Conservation (phyloP, 495 filamentous ascomycete species). For the Penicillium bovifimosum region DNA sequence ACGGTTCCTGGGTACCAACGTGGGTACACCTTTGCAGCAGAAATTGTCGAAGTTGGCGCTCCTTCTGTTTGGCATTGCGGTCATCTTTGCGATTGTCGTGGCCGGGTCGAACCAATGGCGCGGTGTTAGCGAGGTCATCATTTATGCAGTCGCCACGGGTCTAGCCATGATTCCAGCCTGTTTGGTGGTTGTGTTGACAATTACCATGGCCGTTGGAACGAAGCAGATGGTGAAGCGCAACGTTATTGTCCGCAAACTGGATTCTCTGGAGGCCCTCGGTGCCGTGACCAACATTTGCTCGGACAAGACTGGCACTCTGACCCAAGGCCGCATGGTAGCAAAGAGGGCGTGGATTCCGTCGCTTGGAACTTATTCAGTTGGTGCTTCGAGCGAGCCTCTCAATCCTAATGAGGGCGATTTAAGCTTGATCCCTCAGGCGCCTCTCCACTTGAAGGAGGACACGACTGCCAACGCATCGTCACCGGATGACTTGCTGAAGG, state of each 20-base stretch:
- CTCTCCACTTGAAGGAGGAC: conserved; percentile 29
- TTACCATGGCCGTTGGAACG: conserved; percentile 68
- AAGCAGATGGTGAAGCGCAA: conserved; percentile 66
- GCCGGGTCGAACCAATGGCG: conserved; percentile 57
- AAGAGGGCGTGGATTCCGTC: conserved; percentile 75
- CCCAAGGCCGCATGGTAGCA: conserved; percentile 73
- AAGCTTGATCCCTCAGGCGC: conserved; percentile 32
- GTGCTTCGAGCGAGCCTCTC: conserved; percentile 48
- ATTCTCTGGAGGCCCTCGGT: conserved; percentile 62
- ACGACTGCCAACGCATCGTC: conserved; percentile 8
- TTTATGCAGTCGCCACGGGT: conserved; percentile 68
- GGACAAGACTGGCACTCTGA: conserved; percentile 68
- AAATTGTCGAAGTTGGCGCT: conserved; percentile 67
- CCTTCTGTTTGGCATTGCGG: conserved; percentile 61
- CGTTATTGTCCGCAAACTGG: conserved; percentile 62
- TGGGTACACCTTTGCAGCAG: conserved; percentile 63
- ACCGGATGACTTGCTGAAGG: conserved; percentile 33
- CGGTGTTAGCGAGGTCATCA: conserved; percentile 56
- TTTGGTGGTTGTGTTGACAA: conserved; percentile 69
- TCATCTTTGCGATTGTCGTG: conserved; percentile 65
- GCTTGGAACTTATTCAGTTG: conserved; percentile 55
- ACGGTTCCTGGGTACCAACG: conserved; percentile 63
- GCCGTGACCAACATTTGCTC: conserved; percentile 69
- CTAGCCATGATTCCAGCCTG: conserved; percentile 69
- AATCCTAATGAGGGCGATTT: conserved; percentile 53